These are phyloP conservation scores for Saccharomyces uvarum DNA, from an alignment of 1,139 yeast species.

Conservation along the genomic window DNA sequence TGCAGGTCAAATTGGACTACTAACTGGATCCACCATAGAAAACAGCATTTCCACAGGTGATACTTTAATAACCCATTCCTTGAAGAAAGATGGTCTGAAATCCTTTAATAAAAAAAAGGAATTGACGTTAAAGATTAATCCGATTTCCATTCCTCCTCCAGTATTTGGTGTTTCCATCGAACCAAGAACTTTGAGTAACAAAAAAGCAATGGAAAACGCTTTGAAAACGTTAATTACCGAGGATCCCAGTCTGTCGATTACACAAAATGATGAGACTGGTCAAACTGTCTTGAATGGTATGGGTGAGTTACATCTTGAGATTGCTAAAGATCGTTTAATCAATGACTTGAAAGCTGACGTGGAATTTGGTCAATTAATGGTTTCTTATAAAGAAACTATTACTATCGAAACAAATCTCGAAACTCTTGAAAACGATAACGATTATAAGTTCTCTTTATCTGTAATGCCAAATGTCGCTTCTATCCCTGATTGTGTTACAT, in stretches of 20 bases:
- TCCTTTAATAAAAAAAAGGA: slow-evolving; percentile 37
- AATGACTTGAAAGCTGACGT: slow-evolving; percentile 78
- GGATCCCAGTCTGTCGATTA: slow-evolving; percentile 67
- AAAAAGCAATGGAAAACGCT: slow-evolving; percentile 58
- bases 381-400: slow-evolving; percentile 78
- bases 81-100: slow-evolving; percentile 43
- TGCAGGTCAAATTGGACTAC: slow-evolving; percentile 87
- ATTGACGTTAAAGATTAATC: slow-evolving; percentile 50
- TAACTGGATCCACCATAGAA: slow-evolving; percentile 34
- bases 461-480: slow-evolving; percentile 37
- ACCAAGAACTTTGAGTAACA: slow-evolving; percentile 78
- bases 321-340: slow-evolving; percentile 68
- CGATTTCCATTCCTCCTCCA: slow-evolving; percentile 85
- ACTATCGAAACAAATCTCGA: slow-evolving; percentile 19
- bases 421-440: slow-evolving; percentile 23
- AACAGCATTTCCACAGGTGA: slow-evolving; percentile 81
- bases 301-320: slow-evolving; percentile 93
- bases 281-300: slow-evolving; percentile 85
- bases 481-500: slow-evolving; percentile 37
- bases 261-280: slow-evolving; percentile 77
- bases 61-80: slow-evolving; percentile 56
- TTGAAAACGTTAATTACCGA: slow-evolving; percentile 61
- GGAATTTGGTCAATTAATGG: slow-evolving; percentile 73
- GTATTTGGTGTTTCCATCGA: slow-evolving; percentile 82
- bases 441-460: slow-evolving; percentile 33